Percentiles rank a stretch among this genome's conserved stretches.
phyloP scores from a whole-genome alignment of 768 basidiomycete species.

The Cystofilobasidium ferigula region DNA sequence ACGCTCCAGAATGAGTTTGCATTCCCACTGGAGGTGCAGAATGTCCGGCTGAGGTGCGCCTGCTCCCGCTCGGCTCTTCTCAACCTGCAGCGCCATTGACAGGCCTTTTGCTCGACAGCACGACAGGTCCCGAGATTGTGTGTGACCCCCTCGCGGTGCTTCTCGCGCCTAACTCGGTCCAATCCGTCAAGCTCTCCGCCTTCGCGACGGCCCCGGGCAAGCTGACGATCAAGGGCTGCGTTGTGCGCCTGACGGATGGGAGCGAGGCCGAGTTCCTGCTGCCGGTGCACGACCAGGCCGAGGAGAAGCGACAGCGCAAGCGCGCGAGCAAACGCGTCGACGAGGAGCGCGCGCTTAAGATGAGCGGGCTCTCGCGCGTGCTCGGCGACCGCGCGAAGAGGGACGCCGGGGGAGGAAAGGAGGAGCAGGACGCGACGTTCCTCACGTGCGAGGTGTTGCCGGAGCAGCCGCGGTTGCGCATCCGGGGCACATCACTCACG shows the following conservation, averaged over 20 bases:
- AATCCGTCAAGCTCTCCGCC: constrained; percentile 60
- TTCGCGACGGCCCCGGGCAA: constrained; percentile 55
- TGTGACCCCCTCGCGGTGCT: constrained; percentile 36
- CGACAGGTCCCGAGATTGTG: constrained; percentile 47
- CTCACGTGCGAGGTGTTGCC: constrained; percentile 73
- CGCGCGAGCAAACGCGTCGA: constrained; percentile 49
- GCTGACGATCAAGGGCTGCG: constrained; percentile 65
- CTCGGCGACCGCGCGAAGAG: constrained; percentile 12
- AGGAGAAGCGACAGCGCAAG: constrained; percentile 46
- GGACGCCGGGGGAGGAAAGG: background rate
- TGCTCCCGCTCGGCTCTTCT: too few relatives aligned
- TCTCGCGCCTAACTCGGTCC: constrained; percentile 63
- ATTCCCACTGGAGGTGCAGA: constrained; percentile 80
- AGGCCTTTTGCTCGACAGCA: constrained; percentile 44
- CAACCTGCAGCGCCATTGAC: background rate
- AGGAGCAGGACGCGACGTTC: constrained; percentile 40
- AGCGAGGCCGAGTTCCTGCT: constrained; percentile 59
- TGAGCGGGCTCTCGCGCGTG: constrained; percentile 51
- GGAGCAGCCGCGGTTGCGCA: constrained; percentile 74
- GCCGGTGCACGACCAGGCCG: constrained; percentile 60
- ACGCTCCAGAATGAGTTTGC: constrained; percentile 83
- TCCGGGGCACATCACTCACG: constrained; percentile 76
- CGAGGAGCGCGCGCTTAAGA: constrained; percentile 64
- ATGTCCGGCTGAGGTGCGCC: constrained; percentile 63
- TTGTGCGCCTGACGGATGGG: constrained; percentile 65